Base-by-base conservation (phyloP, 257 asterid genomes). In the Solanum okadae region DNA sequence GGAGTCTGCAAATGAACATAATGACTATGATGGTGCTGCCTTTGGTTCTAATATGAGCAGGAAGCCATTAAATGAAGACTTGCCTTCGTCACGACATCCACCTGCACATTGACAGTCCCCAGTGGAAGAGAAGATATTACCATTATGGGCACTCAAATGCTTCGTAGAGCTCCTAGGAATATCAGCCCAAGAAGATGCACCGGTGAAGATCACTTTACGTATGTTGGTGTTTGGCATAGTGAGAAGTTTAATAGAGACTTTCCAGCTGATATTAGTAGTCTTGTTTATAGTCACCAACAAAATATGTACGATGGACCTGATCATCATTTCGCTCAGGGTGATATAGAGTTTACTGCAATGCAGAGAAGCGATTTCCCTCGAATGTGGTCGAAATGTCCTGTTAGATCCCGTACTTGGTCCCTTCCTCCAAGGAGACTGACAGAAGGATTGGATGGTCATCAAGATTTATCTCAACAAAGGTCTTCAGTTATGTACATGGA, bases 341-440 rank as follows among this genome's bases (percentile, higher is more conserved):
- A 92, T 83, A 90, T 93, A 87, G 90, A 92, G 82, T 94, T 92
- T 84, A 86, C 95, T 27, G 29, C 92, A 77, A 44, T 92, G 88
- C 96, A 91, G 86, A 91, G 98, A 87, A 92, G 94, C 87, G 92
- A 92, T 15, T 94, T 92, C 83, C 90, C 93, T 85, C 93, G 90
- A 84, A 87, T 89, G 87, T 91, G 87, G 44, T 92, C 96, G 35
- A 95, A 93, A 88, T 96, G 98, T 84, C 98, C 96, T 1, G 89
- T 88, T 78, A 91, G 95, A 89, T 91, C 94, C 56, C 90, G 91
- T 70, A 85, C 91, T n/a, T 94, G 96, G 98, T 89, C 94, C 40
- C 90, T 98, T 90, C 93, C 96, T 72, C 91, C 94, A 73, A 93
- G 94, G 90, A 91, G 98, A 91, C 92, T 94, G 25, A 93, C 25